Evolutionary conservation across 2,329 filamentous ascomycete species (phyloP).

Genomic region (Trichoderma arundinaceum): DNA sequence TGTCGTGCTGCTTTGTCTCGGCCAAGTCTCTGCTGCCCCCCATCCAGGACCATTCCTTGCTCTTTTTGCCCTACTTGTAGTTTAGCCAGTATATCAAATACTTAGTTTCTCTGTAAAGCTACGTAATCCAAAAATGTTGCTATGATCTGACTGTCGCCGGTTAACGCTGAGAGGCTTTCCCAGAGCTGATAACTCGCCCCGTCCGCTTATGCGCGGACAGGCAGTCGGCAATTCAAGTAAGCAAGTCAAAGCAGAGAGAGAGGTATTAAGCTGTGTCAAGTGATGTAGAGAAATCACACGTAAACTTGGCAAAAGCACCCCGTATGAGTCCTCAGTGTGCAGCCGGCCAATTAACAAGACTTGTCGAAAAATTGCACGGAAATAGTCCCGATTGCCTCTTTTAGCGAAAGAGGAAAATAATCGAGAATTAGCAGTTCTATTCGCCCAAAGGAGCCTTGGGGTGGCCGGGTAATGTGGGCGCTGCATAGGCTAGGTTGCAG

Average conservation of each 20-base stretch:
- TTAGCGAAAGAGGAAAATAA: constrained; percentile 14
- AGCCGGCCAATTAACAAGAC: not conserved
- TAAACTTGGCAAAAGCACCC: not conserved
- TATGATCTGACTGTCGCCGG: not conserved
- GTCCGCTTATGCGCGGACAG: too few relatives aligned
- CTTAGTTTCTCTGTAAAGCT: not conserved
- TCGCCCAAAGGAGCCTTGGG: too few relatives aligned
- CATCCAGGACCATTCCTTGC: not conserved
- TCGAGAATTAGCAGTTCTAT: not conserved
- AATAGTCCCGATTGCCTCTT: constrained; percentile 26
- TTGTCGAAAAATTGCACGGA: constrained; percentile 1
- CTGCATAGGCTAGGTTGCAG: not conserved
- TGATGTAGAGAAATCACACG: not conserved
- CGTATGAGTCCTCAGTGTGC: not conserved
- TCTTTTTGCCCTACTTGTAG: not conserved
- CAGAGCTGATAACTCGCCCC: too few relatives aligned
- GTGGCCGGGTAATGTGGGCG: not conserved
- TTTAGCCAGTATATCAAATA: not conserved
- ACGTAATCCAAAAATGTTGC: not conserved
- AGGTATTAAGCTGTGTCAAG: not conserved
- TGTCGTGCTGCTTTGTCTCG: too few relatives aligned
- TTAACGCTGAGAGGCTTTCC: not conserved
- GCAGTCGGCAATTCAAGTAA: too few relatives aligned
- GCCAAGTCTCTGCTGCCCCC: too few relatives aligned
- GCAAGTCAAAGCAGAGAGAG: not conserved